These are phyloP conservation scores for Hippophae gyantsensis DNA, from an alignment of 306 rosid species.

Conservation along the genomic window DNA sequence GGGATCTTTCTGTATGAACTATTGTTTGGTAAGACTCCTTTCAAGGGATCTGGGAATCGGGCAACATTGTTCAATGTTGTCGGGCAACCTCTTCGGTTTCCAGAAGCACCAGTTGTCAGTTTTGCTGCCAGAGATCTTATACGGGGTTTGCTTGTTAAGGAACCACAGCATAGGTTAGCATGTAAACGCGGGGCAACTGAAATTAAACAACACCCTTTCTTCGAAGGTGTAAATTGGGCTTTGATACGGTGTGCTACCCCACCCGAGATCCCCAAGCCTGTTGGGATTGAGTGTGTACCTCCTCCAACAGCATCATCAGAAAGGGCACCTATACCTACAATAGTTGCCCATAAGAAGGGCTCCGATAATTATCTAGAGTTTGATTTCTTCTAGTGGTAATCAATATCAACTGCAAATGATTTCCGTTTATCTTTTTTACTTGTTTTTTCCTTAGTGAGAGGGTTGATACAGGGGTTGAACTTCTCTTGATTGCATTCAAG, in stretches of 20 bases:
- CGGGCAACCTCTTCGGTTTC: slow-evolving; percentile 85
- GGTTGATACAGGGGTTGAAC: slow-evolving; percentile 16
- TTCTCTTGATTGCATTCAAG: slow-evolving; percentile 40
- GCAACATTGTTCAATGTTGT: slow-evolving; percentile 86
- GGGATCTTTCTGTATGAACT: slow-evolving; percentile 90
- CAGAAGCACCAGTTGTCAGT: slow-evolving; percentile 85
- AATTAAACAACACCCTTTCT: slow-evolving; percentile 90
- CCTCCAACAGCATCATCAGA: slow-evolving; percentile 54
- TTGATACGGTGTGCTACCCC: slow-evolving; percentile 96
- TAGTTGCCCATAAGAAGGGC: slow-evolving; percentile 50
- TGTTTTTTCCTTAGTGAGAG: too few species aligned
- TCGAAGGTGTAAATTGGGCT: slow-evolving; percentile 99
- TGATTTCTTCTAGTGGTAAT: slow-evolving; percentile 83
- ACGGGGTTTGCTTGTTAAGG: slow-evolving; percentile 86
- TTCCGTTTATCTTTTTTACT: slow-evolving; percentile 2
- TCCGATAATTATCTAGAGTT: slow-evolving; percentile 90
- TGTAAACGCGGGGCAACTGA: slow-evolving; percentile 88
- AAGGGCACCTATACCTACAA: slow-evolving; percentile 38
- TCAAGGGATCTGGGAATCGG: slow-evolving; percentile 90
- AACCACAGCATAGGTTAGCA: slow-evolving; percentile 86
- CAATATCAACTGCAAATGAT: slow-evolving; percentile 26
- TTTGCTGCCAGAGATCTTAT: slow-evolving; percentile 92
- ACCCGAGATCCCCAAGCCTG: slow-evolving; percentile 81
- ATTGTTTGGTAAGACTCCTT: slow-evolving; percentile 90
- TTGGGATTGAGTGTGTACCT: slow-evolving; percentile 76